A percentile compares a stretch with the other conserved stretches of the same genome.
phyloP scores from a whole-genome alignment of 805 yeast genomes.

The Teunomyces cretensis region DNA sequence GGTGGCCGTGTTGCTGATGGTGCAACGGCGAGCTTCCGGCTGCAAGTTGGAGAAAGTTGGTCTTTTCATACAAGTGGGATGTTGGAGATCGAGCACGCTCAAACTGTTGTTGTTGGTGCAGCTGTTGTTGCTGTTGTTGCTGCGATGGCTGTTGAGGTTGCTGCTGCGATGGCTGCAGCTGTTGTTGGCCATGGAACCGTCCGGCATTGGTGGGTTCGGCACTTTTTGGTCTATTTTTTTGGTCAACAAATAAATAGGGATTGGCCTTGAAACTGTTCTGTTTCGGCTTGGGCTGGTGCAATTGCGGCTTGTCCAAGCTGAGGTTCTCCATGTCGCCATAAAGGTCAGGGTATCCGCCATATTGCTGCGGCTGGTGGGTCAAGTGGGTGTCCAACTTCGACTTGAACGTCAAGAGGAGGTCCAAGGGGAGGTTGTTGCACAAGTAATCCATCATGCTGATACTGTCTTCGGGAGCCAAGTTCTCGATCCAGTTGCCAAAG shows the following conservation, averaged over 20 bases:
- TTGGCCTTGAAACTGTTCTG: slow-evolving; percentile 11
- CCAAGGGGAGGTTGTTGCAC: slow-evolving; percentile 50
- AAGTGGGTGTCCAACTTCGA: slow-evolving; percentile 45
- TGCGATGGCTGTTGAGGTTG: slow-evolving; percentile 9
- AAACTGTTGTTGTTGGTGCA: slow-evolving; percentile 23
- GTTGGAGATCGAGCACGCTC: slow-evolving; percentile 42
- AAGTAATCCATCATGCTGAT: slow-evolving; percentile 54
- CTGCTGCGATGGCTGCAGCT: slow-evolving; percentile 8
- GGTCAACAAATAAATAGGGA: slow-evolving; percentile 18
- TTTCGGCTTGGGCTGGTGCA: slow-evolving; percentile 43
- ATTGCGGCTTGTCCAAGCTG: slow-evolving; percentile 14
- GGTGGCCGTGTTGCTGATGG: slow-evolving; percentile 9
- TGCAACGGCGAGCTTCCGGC: slow-evolving; percentile 18
- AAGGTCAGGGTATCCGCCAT: slow-evolving; percentile 10
- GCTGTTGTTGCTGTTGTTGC: slow-evolving; percentile 12
- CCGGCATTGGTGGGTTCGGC: slow-evolving; percentile 37
- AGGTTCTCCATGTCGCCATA: slow-evolving; percentile 16
- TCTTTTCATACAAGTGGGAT: slow-evolving; percentile 43
- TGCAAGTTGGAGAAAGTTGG: slow-evolving; percentile 40
- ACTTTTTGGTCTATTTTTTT: slow-evolving; percentile 40
- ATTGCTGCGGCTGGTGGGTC: slow-evolving; percentile 9
- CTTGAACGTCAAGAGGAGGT: slow-evolving; percentile 50
- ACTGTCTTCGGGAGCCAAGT: slow-evolving; percentile 51
- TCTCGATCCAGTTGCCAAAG: slow-evolving; percentile 51
- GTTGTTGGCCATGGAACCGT: slow-evolving; percentile 19